Evolutionary conservation across 495 filamentous ascomycete species (phyloP).

Genomic region (Baudoinia panamericana): DNA sequence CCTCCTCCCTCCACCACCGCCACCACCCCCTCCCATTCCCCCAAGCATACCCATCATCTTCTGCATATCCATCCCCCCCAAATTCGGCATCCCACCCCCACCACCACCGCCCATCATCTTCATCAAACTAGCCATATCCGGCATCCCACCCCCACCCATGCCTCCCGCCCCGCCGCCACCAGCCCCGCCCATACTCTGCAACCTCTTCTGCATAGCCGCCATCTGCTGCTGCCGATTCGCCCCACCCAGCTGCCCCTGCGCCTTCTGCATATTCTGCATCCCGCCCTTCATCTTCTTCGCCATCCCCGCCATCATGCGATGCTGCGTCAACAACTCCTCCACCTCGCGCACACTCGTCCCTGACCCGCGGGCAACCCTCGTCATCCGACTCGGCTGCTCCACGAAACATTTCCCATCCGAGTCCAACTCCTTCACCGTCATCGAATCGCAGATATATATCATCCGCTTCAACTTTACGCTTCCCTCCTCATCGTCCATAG

Average conservation of each 20-base stretch:
- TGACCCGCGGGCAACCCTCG: constrained; percentile 74
- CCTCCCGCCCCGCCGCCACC: constrained; percentile 17
- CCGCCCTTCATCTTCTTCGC: constrained; percentile 96
- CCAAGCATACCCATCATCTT: constrained; percentile 22
- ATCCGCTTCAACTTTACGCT: constrained; percentile 85
- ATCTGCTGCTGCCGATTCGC: constrained; percentile 83
- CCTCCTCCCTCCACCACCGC: constrained; percentile 8
- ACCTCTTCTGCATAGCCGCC: constrained; percentile 91
- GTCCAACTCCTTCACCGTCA: constrained; percentile 91
- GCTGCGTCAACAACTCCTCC: constrained; percentile 93
- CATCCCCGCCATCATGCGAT: constrained; percentile 98
- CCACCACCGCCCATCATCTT: constrained; percentile 27
- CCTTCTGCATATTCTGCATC: constrained; percentile 91
- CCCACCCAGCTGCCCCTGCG: constrained; percentile 69
- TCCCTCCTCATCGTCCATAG: constrained; percentile 94
- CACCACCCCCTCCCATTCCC: constrained; percentile 10
- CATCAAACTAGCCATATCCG: constrained; percentile 25
- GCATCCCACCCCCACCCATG: constrained; percentile 23
- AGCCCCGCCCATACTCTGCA: constrained; percentile 76
- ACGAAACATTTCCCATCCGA: constrained; percentile 88
- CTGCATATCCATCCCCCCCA: constrained; percentile 19
- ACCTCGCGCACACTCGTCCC: constrained; percentile 90
- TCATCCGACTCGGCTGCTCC: constrained; percentile 88
- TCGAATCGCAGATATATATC: constrained; percentile 97
- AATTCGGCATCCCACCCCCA: constrained; percentile 21